Conservation (phyloP, 805 yeast species). For the Scheffersomyces spartinae region DNA sequence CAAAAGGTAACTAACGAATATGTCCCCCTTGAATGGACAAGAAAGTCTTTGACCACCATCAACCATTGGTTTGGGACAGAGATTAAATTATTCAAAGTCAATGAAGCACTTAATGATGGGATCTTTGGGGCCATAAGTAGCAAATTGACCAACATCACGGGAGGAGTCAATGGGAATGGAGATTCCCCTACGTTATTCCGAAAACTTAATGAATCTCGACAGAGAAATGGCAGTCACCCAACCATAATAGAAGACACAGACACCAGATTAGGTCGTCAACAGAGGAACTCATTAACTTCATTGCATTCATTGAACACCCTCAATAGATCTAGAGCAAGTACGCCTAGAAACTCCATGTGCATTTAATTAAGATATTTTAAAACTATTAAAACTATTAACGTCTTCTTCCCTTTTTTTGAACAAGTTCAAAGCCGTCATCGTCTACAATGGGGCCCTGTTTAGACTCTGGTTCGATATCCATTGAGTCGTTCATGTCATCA, state of each 20-base stretch:
- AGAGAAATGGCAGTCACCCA: too few relatives aligned
- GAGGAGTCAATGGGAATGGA: too few relatives aligned
- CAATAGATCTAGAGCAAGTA: slow-evolving; percentile 23
- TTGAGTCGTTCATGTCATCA: slow-evolving; percentile 16
- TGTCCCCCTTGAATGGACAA: slow-evolving; percentile 12
- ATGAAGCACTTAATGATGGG: slow-evolving; percentile 9
- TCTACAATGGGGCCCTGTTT: slow-evolving; percentile 59
- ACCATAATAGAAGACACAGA: too few relatives aligned
- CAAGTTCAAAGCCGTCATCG: slow-evolving; percentile 91
- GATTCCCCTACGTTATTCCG: too few relatives aligned
- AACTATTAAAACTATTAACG: too few relatives aligned
- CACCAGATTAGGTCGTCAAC: too few relatives aligned
- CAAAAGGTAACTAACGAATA: slow-evolving; percentile 16
- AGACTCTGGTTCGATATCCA: slow-evolving; percentile 21
- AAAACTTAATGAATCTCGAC: too few relatives aligned
- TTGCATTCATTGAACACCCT: slow-evolving; percentile 29
- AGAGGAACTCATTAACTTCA: slow-evolving; percentile 22
- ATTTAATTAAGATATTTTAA: too few relatives aligned
- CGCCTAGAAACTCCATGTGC: slow-evolving; percentile 26
- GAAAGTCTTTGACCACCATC: slow-evolving; percentile 17
- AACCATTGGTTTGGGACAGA: slow-evolving; percentile 45
- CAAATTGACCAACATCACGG: too few relatives aligned
- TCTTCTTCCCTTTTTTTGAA: slow-evolving; percentile 59
- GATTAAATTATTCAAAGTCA: slow-evolving; percentile 38
- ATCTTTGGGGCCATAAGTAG: too few relatives aligned